Base-by-base conservation (phyloP, 257 asterid species). In the Paulownia fortunei region DNA sequence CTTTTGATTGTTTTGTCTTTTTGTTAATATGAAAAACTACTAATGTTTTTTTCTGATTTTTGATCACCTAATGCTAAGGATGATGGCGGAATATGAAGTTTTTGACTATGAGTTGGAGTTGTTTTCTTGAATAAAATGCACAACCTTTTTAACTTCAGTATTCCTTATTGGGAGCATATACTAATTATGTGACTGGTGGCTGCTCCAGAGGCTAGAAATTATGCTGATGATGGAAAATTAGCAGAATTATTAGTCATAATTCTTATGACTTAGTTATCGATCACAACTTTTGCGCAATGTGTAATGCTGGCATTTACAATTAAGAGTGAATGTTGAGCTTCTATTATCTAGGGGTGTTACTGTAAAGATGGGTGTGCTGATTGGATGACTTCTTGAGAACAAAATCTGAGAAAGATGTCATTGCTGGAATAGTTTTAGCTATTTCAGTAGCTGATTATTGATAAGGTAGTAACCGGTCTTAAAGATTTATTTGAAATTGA, bases 401-500 rank as follows among this genome's bases (percentile, higher is more conserved):
- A 8, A 18, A 26, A 36, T 49, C 34, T 23, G 26, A 39, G 37
- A 65, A n/a, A 16, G 23, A 34, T 36, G 21, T 23, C 27, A 18
- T 76, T 49, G 16, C 44, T 55, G 46, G 32, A 65, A 34, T 37
- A 27, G 2, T 68, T 76, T 13, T 37, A 18, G 81, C 70, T 39
- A 23, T 8, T 23, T 27, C 19, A 7, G 1, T 46, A 16, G 46
- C 51, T 23, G 24, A 75, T 44, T 44, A 49, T 59, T 21, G 67
- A 36, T 16, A 49, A 55, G 18, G 10, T 21, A 18, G 77, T 36
- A 7, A 16, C 1, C 3, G 30, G 46, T 19, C 30, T 56, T 37
- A 8, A 36, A 56, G 15, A 37, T 26, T 72, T 72, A 37, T 56
- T 72, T 37, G 19, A 18, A 56, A 42, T 12, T 55, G 55, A 34